These are phyloP conservation scores for Arachnopeziza araneosa DNA, from an alignment of 2,329 filamentous ascomycete species.

Conservation along the genomic window DNA sequence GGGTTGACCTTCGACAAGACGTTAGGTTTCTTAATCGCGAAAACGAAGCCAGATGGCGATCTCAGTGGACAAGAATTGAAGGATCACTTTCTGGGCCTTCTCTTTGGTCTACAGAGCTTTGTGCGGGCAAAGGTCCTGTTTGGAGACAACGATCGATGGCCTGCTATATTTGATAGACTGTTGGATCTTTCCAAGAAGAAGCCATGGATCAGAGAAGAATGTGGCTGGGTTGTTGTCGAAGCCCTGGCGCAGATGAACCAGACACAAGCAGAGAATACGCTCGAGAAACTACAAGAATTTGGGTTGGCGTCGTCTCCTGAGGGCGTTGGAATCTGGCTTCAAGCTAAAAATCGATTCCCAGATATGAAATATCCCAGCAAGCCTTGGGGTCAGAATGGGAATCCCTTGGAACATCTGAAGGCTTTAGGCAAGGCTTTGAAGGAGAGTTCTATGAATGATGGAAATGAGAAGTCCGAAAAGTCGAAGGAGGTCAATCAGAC, in stretches of 20 bases:
- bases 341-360: conserved; percentile 58
- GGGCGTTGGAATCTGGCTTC: conserved; percentile 83
- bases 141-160: conserved; percentile 53
- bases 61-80: conserved; percentile 68
- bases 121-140: conserved; percentile 74
- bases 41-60: conserved; percentile 49
- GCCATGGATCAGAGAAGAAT: conserved; percentile 84
- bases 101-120: conserved; percentile 84
- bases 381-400: conserved; percentile 62
- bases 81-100: conserved; percentile 76
- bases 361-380: conserved; percentile 59
- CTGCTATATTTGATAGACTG: conserved; percentile 64
- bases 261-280: conserved; percentile 50
- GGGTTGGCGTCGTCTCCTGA: conserved; percentile 77
- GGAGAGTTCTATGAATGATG: conserved; percentile 57
- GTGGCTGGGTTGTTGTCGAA: conserved; percentile 74
- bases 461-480: conserved; percentile 41
- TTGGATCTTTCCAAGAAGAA: conserved; percentile 74
- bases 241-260: conserved; percentile 58
- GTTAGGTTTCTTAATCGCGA: conserved; percentile 47
- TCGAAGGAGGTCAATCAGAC: conserved; percentile 42
- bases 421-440: conserved; percentile 73
- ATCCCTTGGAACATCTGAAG: conserved; percentile 68
- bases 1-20: conserved; percentile 54
- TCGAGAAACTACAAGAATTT: conserved; percentile 56